Evolutionary conservation across 495 filamentous ascomycete species (phyloP).

Genomic region (Astrocystis sublimbata): DNA sequence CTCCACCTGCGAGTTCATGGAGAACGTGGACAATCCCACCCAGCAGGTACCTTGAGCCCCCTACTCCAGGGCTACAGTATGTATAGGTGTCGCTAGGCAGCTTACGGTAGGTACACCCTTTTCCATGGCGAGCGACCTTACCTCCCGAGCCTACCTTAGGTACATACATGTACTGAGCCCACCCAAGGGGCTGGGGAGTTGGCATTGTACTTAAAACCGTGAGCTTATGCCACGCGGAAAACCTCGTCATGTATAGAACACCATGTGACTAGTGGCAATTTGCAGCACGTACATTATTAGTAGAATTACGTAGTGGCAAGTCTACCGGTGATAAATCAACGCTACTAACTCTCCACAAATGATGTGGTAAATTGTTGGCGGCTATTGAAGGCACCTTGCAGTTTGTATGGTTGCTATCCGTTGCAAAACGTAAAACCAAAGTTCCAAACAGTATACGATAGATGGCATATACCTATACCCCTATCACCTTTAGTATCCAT

Average conservation of each 20-base stretch:
- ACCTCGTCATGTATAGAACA: background rate
- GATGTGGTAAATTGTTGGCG: background rate
- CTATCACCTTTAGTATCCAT: background rate
- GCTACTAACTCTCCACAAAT: background rate
- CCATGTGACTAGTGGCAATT: slow-evolving; percentile 5
- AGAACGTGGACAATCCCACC: background rate
- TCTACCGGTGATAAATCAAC: background rate
- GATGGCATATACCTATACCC: background rate
- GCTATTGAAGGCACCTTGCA: slow-evolving; percentile 5
- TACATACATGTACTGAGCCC: too few relatives aligned
- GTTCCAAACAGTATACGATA: background rate
- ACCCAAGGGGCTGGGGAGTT: too few relatives aligned
- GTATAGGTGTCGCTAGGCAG: background rate
- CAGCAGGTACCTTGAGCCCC: too few relatives aligned
- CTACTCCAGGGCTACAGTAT: too few relatives aligned
- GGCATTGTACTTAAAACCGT: background rate
- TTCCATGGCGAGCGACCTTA: too few relatives aligned
- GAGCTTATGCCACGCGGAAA: background rate
- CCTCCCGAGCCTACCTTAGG: too few relatives aligned
- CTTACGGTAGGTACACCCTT: too few relatives aligned
- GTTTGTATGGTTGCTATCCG: background rate
- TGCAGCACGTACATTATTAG: background rate
- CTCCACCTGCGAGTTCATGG: slow-evolving; percentile 10
- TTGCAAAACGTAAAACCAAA: background rate
- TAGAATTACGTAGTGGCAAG: background rate